These are phyloP conservation scores for Acorus gramineus DNA, from an alignment of 106 monocot genomes.

Conservation along the genomic window DNA sequence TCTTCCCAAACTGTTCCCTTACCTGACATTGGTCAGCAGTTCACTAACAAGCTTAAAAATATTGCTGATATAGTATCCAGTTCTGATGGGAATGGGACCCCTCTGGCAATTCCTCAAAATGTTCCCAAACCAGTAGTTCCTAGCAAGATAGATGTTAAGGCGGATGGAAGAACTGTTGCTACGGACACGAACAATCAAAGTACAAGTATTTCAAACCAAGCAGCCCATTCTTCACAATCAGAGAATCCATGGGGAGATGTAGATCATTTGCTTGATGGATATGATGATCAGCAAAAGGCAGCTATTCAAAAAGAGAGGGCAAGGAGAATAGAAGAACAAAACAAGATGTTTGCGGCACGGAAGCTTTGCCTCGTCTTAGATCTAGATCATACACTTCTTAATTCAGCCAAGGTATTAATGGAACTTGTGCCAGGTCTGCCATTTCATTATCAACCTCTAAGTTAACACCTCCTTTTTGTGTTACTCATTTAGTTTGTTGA, in stretches of 20 bases:
- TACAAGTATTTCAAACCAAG: constrained; percentile 6
- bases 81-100: constrained; percentile 4
- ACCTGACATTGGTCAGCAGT: constrained; percentile 17
- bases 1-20: constrained; percentile 12
- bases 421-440: neutral
- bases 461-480: neutral
- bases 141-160: constrained; percentile 6
- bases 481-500: constrained; percentile 55
- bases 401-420: constrained; percentile 86
- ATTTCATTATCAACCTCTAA: too few relatives aligned
- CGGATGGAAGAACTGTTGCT: constrained; percentile 1
- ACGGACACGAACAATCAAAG: constrained; percentile 19
- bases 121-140: constrained; percentile 11
- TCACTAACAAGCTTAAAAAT: constrained; percentile 23
- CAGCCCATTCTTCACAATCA: constrained; percentile 8
- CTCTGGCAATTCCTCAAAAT: constrained; percentile 6
- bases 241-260: constrained; percentile 60
- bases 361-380: constrained; percentile 90
- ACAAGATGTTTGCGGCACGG: constrained; percentile 71
- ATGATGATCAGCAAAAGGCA: constrained; percentile 78
- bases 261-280: constrained; percentile 82
- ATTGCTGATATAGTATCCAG: constrained; percentile 17
- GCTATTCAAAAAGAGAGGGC: constrained; percentile 86
- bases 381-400: constrained; percentile 96
- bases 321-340: constrained; percentile 90